Conservation (phyloP, 345 rosid genomes). For the Clarkia xantiana region DNA sequence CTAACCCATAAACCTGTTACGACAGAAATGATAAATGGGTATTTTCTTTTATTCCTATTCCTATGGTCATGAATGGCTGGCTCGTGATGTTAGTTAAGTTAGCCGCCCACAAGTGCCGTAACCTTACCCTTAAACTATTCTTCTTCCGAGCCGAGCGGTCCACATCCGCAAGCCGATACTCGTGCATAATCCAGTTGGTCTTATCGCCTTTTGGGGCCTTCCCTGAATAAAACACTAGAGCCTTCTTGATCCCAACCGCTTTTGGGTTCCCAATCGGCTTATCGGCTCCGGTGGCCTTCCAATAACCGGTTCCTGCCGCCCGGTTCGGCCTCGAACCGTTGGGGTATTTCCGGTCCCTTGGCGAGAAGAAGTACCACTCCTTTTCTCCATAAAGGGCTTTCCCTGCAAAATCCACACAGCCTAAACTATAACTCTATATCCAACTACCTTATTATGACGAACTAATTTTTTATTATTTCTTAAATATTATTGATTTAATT, state of each 20-base stretch:
- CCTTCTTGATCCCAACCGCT: constrained; percentile 77
- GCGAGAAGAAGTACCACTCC: constrained; percentile 95
- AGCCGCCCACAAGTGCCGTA: not conserved
- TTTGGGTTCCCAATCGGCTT: constrained; percentile 82
- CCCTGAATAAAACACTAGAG: constrained; percentile 78
- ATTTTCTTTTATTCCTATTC: too few relatives aligned
- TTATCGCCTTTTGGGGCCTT: constrained; percentile 81
- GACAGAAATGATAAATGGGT: too few relatives aligned
- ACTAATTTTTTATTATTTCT: too few relatives aligned
- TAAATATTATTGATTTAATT: too few relatives aligned
- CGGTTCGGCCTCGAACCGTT: constrained; percentile 94
- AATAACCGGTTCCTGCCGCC: constrained; percentile 78
- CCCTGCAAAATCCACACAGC: constrained; percentile 16
- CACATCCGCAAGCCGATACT: constrained; percentile 81
- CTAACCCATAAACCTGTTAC: too few relatives aligned
- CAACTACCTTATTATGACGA: too few relatives aligned
- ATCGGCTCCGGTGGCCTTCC: constrained; percentile 99
- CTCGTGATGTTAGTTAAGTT: not conserved
- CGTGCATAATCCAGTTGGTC: constrained; percentile 99
- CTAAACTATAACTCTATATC: not conserved
- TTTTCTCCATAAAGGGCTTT: constrained; percentile 78
- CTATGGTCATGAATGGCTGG: too few relatives aligned
- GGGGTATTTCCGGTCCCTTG: constrained; percentile 78
- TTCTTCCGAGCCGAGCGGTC: constrained; percentile 77
- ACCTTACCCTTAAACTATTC: constrained; percentile 68